Conservation (phyloP, 495 filamentous ascomycete species). For the Apiosordaria backusii region DNA sequence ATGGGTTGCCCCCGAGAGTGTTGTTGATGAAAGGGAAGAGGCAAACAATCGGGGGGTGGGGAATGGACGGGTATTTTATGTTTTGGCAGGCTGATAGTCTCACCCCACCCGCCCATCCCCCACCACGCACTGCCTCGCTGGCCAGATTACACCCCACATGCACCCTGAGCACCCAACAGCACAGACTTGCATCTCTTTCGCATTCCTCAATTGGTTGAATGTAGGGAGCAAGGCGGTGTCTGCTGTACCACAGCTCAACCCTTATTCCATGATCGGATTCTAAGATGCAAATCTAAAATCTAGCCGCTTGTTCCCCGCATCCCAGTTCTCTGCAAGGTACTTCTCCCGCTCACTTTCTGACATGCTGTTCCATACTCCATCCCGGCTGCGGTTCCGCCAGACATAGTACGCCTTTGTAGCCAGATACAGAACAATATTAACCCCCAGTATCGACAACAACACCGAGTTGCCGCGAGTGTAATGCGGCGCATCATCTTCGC, state of each 20-base stretch:
- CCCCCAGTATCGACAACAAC: constrained; percentile 52
- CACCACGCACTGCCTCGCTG: not conserved
- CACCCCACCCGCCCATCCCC: not conserved
- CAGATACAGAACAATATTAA: constrained; percentile 56
- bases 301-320: constrained; percentile 69
- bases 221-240: not conserved
- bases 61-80: too few relatives aligned
- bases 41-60: not conserved
- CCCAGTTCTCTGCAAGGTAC: constrained; percentile 62
- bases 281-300: constrained; percentile 48
- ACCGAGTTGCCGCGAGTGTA: constrained; percentile 66
- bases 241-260: not conserved
- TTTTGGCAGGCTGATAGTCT: not conserved
- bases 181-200: not conserved
- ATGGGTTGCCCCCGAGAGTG: not conserved
- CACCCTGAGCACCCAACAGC: too few relatives aligned
- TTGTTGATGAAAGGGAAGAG: not conserved
- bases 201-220: not conserved
- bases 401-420: constrained; percentile 60
- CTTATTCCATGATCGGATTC: too few relatives aligned
- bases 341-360: constrained; percentile 54
- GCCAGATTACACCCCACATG: not conserved
- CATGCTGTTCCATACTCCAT: constrained; percentile 52
- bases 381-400: constrained; percentile 50
- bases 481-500: constrained; percentile 58